Base-by-base conservation (phyloP, 2,329 filamentous ascomycete genomes). In the Tolypocladium inflatum region DNA sequence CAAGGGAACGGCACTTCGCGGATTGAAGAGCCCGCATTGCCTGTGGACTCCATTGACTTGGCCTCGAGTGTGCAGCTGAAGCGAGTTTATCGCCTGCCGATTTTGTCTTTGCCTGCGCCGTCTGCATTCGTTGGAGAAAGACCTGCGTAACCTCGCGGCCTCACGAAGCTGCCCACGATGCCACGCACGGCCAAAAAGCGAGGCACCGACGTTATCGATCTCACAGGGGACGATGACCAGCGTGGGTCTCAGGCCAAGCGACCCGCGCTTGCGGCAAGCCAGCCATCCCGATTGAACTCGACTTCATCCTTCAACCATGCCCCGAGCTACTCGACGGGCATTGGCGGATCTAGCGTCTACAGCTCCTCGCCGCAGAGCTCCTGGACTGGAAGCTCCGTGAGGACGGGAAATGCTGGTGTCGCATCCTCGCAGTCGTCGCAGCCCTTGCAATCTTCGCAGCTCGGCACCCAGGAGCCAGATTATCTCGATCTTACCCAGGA, bases 401-500 rank as follows among this genome's bases (percentile, higher is more conserved):
- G 6, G 17, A 39, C 38, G 5, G 19, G 19, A 11, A 42, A 5
- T 9, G 9, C 19, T 11, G 8, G 19, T 42, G 39, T 53, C 13
- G 60, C 61, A 17, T 60, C 64, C n/a, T 52, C 42, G n/a, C 37
- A 52, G 15, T 41, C 33, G 23, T 63, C 62, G 21, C 63, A 64
- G 19, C 38, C 54, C 19, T 63, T 62, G 23, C 62, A 64, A 13
- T 42, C 54, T 54, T 54, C 54, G 38, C 59, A 56, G 11, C 11
- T 52, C 17, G 43, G 50, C 7, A 57, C 59, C 7, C 57, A 63
- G n/a, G 75, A 78, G 41, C 70, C 71, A 4, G 75, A 78, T 8
- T 64, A 66, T 13, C 62, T 77, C 37, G 77, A 78, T 54, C 65
- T 78, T 41, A 78, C 76, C 0, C 78, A 80, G 63, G 69, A 69